Evolutionary conservation across 2,329 filamentous ascomycete genomes (phyloP).

Genomic region (Pseudogymnoascus sp.): DNA sequence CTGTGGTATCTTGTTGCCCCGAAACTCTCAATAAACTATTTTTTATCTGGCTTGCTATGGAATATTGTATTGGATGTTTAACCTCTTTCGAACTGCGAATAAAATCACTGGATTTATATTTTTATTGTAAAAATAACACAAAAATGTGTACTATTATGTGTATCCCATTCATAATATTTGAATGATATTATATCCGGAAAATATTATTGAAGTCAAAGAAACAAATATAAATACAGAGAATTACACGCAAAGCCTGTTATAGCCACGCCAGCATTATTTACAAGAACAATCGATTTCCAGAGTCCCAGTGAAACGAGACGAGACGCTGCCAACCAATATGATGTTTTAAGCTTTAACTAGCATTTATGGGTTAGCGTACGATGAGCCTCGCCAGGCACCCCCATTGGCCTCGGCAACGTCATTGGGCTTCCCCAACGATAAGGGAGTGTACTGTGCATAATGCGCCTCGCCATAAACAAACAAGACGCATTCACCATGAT

Average conservation of each 20-base stretch:
- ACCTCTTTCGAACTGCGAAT: not conserved
- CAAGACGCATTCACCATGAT: not conserved
- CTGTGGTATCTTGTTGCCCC: not conserved
- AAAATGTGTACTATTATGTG: not conserved
- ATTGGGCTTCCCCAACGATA: slow-evolving; percentile 3
- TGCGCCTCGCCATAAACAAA: not conserved
- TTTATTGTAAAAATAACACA: not conserved
- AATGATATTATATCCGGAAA: not conserved
- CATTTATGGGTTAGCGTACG: not conserved
- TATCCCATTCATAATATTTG: not conserved
- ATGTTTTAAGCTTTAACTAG: not conserved
- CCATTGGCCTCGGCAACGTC: slow-evolving; percentile 5
- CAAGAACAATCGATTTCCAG: not conserved
- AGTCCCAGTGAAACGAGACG: not conserved
- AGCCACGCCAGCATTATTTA: not conserved
- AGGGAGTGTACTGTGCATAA: not conserved
- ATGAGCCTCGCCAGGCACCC: not conserved
- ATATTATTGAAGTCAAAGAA: not conserved
- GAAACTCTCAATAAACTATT: no score
- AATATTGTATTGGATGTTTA: not conserved
- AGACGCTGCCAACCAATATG: not conserved
- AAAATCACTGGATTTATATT: not conserved
- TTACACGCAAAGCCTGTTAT: not conserved
- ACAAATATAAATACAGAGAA: not conserved
- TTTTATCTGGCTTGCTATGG: not conserved